phyloP scores from a whole-genome alignment of 768 basidiomycete species.

The Phaeotremella fagi region DNA sequence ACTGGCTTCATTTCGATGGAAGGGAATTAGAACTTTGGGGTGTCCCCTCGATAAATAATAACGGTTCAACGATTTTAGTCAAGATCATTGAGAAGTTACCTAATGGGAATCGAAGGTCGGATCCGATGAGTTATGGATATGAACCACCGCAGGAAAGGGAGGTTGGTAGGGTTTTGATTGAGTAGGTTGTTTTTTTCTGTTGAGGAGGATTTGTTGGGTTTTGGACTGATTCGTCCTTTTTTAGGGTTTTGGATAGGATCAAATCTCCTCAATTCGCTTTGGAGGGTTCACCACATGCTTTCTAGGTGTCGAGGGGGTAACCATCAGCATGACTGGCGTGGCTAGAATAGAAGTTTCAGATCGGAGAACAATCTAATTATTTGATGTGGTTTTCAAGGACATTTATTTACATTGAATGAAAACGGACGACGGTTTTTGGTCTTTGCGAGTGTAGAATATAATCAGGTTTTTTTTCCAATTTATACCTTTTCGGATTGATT shows the following conservation, averaged over 20 bases:
- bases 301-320: too few relatives aligned
- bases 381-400: too few relatives aligned
- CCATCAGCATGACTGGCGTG: too few relatives aligned
- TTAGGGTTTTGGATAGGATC: conserved; percentile 36
- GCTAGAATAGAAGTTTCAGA: too few relatives aligned
- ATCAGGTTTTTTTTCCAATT: too few relatives aligned
- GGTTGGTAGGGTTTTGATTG: conserved; percentile 42
- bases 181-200: conserved; percentile 28
- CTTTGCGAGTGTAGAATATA: too few relatives aligned
- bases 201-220: too few relatives aligned
- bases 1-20: conserved; percentile 47
- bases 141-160: conserved; percentile 41
- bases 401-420: too few relatives aligned
- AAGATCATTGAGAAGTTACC: conserved; percentile 42
- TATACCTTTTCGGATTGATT: too few relatives aligned
- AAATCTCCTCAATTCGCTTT: conserved; percentile 40
- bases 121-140: conserved; percentile 40
- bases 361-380: too few relatives aligned
- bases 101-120: conserved; percentile 35
- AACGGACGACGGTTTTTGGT: too few relatives aligned
- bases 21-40: conserved; percentile 48
- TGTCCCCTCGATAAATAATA: conserved; percentile 33
- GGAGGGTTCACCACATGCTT: conserved; percentile 38
- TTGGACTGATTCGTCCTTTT: conserved; percentile 5
- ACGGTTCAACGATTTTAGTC: conserved; percentile 34